Base-by-base conservation (phyloP, 108 stramenopile genomes). In the Mediolabrus comicus region DNA sequence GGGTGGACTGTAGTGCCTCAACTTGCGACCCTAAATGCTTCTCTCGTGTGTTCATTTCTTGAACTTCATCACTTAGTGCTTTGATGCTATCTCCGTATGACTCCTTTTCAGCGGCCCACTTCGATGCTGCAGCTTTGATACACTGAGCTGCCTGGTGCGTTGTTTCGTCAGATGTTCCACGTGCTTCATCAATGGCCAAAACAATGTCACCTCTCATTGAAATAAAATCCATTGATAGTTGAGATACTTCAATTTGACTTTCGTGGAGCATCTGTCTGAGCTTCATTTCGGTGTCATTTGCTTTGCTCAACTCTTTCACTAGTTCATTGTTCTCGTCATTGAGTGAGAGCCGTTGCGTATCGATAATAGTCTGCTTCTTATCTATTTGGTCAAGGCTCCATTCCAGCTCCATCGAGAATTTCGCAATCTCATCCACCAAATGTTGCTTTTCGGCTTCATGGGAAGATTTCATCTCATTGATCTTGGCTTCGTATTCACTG, bases 241-340 rank as follows among this genome's bases (percentile, higher is more conserved):
- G 66, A 10, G 24, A 34, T 5, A 56, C 36, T 38, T 67, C 54
- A 11, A 56, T 38, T n/a, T 67, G 55, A 29, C 25, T 41, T 24
- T 29, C 26, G 27, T 53, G 64, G 8, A 65, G 64, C 49, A 34
- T 30, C 28, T 49, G 16, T 53, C 64, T 49, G 52, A 65, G 64
- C 41, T 3, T 22, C 19, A 29, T 13, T 30, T 53, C 25, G 4
- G 30, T 62, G 24, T 62, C 27, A 28, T 49, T 49, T 49, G 46
- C 46, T 9, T 49, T 49, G 9, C 46, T 49, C 5, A 49, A 22
- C 9, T 49, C 46, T 49, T 8, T 24, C 19, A 49, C 46, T 22
- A 49, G 22, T 49, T 22, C 46, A 0, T 49, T 49, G 5, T 49
- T 49, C 22, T 49, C 46, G 6, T 49, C 46, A 8, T 49, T 49